Base-by-base conservation (phyloP, 805 yeast species). In the Schwanniomyces vanrijiae region DNA sequence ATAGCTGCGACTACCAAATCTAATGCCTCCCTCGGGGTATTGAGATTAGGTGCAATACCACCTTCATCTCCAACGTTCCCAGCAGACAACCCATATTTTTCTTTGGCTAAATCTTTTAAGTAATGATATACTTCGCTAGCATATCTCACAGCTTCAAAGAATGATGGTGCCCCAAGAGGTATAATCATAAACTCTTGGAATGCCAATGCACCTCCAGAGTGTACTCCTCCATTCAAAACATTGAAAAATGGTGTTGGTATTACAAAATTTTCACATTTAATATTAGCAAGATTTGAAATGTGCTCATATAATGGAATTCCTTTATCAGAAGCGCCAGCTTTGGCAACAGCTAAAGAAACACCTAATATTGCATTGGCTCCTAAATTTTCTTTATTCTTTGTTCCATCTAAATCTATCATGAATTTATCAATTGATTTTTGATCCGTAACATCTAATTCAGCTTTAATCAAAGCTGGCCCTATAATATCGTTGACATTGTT, bases 1-100 rank as follows among this genome's bases (percentile, higher is more conserved):
- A 58, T 56, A 14, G 60, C 54, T 31, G 39, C 55, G 8, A 50
- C 53, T 40, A 55, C 55, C 45, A 57, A 48, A 43, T 54, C 61
- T 14, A 57, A 41, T 16, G 62, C 62, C 42, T 58, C 60, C 39
- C 45, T 22, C 21, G 62, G 56, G 20, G 62, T 53, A 37, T 47
- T 43, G 21, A 58, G 31, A 41, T 55, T 44, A 35, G 62, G 60
- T n/a, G 58, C 61, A 43, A 56, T 55, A 18, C 63, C 63, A 47
- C 61, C 61, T 49, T 59, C 63, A 44, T 59, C 63, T 14, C 63
- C 61, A 20, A 57, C 63, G 44, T 59, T 57, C 20, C 63, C 60
- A 19, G 63, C 63, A 16, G 53, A 45, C 37, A 26, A 48, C 7
- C 61, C 63, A 46, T 55, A 57, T 39, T 49, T 47, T 49, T 52